Evolutionary conservation across 129 eudicot species (phyloP).

Genomic region (Flaveria brownii): DNA sequence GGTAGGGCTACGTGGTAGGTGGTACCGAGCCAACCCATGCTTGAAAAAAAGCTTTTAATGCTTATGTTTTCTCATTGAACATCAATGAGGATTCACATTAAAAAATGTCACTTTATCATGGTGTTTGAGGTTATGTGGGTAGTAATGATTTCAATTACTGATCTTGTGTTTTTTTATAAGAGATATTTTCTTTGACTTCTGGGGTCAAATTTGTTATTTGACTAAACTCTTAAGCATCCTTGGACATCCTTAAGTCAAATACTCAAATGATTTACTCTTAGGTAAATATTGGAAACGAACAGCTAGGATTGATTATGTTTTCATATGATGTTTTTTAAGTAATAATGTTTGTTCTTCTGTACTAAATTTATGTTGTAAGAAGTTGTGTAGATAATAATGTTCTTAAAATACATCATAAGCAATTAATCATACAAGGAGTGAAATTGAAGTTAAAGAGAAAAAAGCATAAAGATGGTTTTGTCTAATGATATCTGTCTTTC

Average conservation of each 20-base stretch:
- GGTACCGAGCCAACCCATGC: conserved; percentile 12
- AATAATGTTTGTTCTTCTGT: conserved; percentile 8
- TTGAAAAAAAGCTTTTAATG: conserved; percentile 16
- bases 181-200: conserved; percentile 18
- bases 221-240: conserved; percentile 13
- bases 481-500: conserved; percentile 43
- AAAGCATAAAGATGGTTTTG: conserved; percentile 33
- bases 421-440: conserved; percentile 31
- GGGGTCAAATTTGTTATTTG: conserved; percentile 29
- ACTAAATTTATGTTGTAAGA: conserved; percentile 9
- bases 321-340: conserved; percentile 22
- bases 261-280: conserved; percentile 7
- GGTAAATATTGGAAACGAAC: not conserved
- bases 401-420: conserved; percentile 29
- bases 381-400: conserved; percentile 28
- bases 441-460: conserved; percentile 41
- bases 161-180: not conserved
- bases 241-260: conserved; percentile 15
- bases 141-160: conserved; percentile 15
- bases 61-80: conserved; percentile 24
- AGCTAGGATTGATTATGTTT: conserved; percentile 8
- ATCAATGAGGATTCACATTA: conserved; percentile 21
- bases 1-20: conserved; percentile 9
- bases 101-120: conserved; percentile 22
- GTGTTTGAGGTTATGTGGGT: conserved; percentile 27